These are phyloP conservation scores for Evansstolkia leycettana DNA, from an alignment of 495 filamentous ascomycete species.

Conservation along the genomic window DNA sequence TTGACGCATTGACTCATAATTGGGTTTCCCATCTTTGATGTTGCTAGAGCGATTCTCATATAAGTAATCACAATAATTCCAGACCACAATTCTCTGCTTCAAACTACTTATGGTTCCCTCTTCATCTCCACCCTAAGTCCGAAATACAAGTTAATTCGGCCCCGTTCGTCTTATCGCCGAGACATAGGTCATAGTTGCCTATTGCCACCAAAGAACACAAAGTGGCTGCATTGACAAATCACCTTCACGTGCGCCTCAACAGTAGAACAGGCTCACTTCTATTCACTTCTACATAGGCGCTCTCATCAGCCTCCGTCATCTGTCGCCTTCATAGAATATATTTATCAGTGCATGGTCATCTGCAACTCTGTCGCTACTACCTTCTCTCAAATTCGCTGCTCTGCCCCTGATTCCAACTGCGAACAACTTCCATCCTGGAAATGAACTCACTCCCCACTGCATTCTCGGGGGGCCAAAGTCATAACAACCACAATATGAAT, in stretches of 20 bases:
- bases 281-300: constrained; percentile 28
- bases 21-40: neutral
- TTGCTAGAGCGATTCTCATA: neutral
- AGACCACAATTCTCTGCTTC: neutral
- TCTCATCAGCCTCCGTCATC: constrained; percentile 11
- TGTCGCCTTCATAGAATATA: constrained; percentile 1
- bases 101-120: neutral
- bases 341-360: neutral
- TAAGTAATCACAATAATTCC: constrained; percentile 2
- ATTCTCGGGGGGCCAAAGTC: constrained; percentile 11
- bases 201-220: constrained; percentile 22
- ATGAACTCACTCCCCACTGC: constrained; percentile 19
- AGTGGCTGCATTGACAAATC: constrained; percentile 29
- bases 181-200: constrained; percentile 10
- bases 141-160: too few relatives aligned
- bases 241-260: constrained; percentile 19
- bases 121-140: neutral
- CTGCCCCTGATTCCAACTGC: neutral
- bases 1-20: constrained; percentile 17
- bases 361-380: neutral
- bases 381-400: neutral
- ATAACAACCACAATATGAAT: constrained; percentile 32
- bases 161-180: constrained; percentile 10
- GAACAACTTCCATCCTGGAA: constrained; percentile 1
- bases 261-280: constrained; percentile 16